Evolutionary conservation across 1,284 basidiomycete species (phyloP), one percentile per base, ranked within the genome.

Genomic region (Violaceomyces palustris): DNA sequence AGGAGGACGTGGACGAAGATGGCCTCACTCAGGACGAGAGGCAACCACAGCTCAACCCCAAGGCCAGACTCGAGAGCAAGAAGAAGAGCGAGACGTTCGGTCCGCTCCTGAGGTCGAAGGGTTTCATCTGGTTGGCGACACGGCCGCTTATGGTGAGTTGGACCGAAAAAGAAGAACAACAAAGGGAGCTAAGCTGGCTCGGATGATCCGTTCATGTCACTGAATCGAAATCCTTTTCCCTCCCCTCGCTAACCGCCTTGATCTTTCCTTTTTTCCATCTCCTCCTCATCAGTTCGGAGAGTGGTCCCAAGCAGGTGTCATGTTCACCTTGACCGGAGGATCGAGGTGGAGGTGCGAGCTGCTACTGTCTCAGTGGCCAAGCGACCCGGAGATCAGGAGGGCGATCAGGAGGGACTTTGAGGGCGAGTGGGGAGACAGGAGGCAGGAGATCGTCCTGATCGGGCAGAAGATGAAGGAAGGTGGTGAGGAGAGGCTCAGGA

Each of bases 291-390:
- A 9, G n/a, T 74, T 72, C 35, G 77, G 77, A 25, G 77, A 78
- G 43, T 77, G 76, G 77, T 73, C 69, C 3, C 77, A 77, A 51
- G 76, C 77, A 2, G 77, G 77, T 15, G 69, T 73, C 35, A 71
- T 73, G 69, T 69, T 76, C 33, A 77, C 76, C 0, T 45, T 78
- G 12, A 59, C 61, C 11, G 76, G 75, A 1, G 77, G 76, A 9
- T 64, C 61, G 17, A 64, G 69, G 5, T 78, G 77, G 77, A 68
- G 75, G 42, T 76, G 75, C 52, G 64, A 69, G 32, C 50, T 74
- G 18, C 67, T 73, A 21, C 61, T 74, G 35, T 50, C 53, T 1
- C 59, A 72, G 25, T 78, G 77, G 77, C 74, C 76, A 7, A 63
- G 63, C 10, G 72, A 77, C 40, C 55, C 61, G 6, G 70, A 76